A percentile compares a stretch with the other conserved stretches of the same genome.
Conservation (phyloP, 192 early-diverging fungal species). For the Podila clonocystis region DNA sequence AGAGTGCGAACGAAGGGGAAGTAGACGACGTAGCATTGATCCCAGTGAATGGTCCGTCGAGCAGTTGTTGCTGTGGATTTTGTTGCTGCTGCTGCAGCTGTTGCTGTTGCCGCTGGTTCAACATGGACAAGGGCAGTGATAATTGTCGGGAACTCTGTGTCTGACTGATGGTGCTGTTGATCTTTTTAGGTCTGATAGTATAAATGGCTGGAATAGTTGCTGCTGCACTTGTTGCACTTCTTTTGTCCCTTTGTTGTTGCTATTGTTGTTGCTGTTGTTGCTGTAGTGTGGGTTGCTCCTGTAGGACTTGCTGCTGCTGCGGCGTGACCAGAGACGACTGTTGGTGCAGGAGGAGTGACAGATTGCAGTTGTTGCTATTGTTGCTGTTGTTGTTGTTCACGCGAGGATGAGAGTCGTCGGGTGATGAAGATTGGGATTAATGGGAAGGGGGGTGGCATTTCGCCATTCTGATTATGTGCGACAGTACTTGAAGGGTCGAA, state of each 20-base stretch:
- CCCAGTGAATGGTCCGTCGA: no score
- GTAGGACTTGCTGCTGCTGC: background rate
- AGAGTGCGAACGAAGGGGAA: slow-evolving; percentile 3
- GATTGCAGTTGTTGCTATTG: background rate
- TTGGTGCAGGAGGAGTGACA: background rate
- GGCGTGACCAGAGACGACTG: background rate
- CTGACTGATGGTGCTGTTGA: background rate
- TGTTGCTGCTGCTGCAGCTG: background rate
- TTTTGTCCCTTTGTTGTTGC: no score
- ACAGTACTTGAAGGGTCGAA: no score
- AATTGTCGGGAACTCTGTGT: no score
- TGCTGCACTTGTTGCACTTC: no score
- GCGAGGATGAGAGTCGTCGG: no score
- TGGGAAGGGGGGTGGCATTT: no score
- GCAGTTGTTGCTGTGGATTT: background rate
- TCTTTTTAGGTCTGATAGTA: background rate
- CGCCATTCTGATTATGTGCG: no score
- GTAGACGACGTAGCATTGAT: background rate
- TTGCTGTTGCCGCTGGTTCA: background rate
- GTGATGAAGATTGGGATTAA: no score
- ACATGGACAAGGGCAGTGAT: no score
- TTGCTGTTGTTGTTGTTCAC: no score
- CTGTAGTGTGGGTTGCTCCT: background rate
- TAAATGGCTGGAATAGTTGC: no score
- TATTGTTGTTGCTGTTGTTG: background rate